Conservation (phyloP, 164 flowering plant species). For the Tetrastigma voinierianum region DNA sequence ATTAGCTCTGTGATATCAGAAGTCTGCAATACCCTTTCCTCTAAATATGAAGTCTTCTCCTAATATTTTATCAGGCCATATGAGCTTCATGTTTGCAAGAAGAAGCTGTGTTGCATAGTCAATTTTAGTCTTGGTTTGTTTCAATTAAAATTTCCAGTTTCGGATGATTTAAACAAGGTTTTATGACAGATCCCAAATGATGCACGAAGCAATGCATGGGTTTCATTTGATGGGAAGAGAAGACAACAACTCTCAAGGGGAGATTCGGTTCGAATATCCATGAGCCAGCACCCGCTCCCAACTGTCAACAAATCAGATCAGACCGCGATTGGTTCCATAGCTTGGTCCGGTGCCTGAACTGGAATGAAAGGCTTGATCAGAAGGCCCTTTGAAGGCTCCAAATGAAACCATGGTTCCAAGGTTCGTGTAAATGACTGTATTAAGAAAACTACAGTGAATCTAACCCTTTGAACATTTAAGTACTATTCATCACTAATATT, state of each 20-base stretch:
- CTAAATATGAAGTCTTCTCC: no score
- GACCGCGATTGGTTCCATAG: no score
- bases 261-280: conserved; percentile 75
- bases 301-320: conserved; percentile 95
- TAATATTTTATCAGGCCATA: no score
- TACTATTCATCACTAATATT: conserved; percentile 10
- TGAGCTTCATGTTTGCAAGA: no score
- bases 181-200: conserved; percentile 79
- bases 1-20: no score
- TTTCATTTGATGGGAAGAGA: conserved; percentile 98
- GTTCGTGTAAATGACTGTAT: conserved; percentile 41
- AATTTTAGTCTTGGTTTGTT: not conserved
- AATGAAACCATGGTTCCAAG: not conserved
- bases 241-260: conserved; percentile 96
- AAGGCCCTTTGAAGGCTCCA: conserved; percentile 65
- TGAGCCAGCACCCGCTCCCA: conserved; percentile 98
- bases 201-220: conserved; percentile 98
- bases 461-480: conserved; percentile 1
- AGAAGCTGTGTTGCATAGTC: not conserved
- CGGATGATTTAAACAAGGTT: not conserved
- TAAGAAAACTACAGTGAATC: conserved; percentile 5
- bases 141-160: not conserved
- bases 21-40: no score
- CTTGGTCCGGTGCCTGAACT: conserved; percentile 93
- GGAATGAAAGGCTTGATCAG: conserved; percentile 96